Evolutionary conservation across 225 moss, liverwort and hornwort genomes (phyloP), one percentile per base, ranked within the genome.

Genomic region (Rhytidiadelphus loreus): DNA sequence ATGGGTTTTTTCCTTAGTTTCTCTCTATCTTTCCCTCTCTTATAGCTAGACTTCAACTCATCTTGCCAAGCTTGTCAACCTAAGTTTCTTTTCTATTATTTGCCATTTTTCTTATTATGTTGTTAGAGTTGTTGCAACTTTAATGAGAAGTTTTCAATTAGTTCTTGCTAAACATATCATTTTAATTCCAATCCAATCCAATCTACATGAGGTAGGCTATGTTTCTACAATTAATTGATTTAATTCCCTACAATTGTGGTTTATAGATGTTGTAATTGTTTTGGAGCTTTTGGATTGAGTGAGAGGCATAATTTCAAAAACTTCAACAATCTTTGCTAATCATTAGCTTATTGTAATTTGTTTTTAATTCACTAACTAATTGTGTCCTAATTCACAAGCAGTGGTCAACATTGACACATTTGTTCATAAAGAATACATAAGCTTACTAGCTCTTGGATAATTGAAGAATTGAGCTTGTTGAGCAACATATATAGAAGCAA

Each of bases 81-180:
- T 1, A 15, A 0, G 3, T 46, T 44, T 0, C 2, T 43, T 22
- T 62, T 10, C 1, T 26, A n/a, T 22, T 33, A 1, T 32, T 61
- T 46, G 4, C 13, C 13, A 44, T 13, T 44, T 44, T 11, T 8
- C 32, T 57, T 28, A 19, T 46, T 33, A 10, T 23, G 14, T 33
- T 77, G 6, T 22, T 60, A 60, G 14, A 43, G 2, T 60, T 80
- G 16, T 48, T 82, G 48, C 62, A 82, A 23, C 16, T 44, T 24
- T 46, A 24, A 33, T 82, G 46, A 82, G 9, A 61, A 63, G 6
- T 46, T 43, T 62, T 60, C 24, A 24, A 33, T 23, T 44, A 16
- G 9, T 30, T 62, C 23, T 43, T 33, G 32, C 0, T 35, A 2
- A 62, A 48, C 1, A 46, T 5, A 82, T 7, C 32, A 50, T 37